phyloP scores from a whole-genome alignment of 352 stramenopile species.

The Elongisporangium anandrum region DNA sequence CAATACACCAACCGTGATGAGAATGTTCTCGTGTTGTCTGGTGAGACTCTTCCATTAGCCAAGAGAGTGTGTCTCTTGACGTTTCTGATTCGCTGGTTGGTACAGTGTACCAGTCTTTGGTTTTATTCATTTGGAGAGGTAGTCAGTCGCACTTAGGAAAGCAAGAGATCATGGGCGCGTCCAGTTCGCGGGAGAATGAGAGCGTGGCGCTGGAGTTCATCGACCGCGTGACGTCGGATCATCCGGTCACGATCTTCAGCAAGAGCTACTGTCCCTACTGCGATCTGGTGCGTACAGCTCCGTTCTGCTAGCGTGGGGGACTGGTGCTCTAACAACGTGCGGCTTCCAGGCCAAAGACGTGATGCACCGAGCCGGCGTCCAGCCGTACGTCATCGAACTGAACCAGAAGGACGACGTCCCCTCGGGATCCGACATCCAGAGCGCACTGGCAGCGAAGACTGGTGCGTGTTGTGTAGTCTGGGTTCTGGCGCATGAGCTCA shows the following conservation, averaged over 20 bases:
- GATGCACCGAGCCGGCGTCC: slow-evolving; percentile 52
- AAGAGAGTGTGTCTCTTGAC: no score
- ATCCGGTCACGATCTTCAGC: slow-evolving; percentile 82
- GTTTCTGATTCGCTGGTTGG: no score
- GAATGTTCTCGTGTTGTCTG: no score
- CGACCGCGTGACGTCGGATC: slow-evolving; percentile 35
- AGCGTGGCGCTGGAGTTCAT: slow-evolving; percentile 52
- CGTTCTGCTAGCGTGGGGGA: background rate
- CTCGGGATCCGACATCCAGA: slow-evolving; percentile 85
- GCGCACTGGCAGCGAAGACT: slow-evolving; percentile 78
- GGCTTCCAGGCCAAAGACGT: slow-evolving; percentile 76
- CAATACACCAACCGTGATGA: no score
- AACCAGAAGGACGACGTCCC: slow-evolving; percentile 49
- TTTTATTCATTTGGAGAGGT: no score
- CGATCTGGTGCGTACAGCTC: slow-evolving; percentile 28
- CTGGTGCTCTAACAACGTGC: background rate
- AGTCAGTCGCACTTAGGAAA: no score
- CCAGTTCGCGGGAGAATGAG: slow-evolving; percentile 42
- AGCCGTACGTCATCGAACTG: slow-evolving; percentile 67
- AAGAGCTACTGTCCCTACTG: slow-evolving; percentile 96
- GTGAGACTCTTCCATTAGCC: no score
- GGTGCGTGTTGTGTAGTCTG: slow-evolving; percentile 24
- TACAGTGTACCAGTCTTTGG: no score
- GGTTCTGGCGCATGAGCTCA: slow-evolving; percentile 1
- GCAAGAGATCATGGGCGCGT: slow-evolving; percentile 23